These are phyloP conservation scores for Bipolaris zeicola DNA, from an alignment of 2,329 filamentous ascomycete genomes.

Conservation along the genomic window DNA sequence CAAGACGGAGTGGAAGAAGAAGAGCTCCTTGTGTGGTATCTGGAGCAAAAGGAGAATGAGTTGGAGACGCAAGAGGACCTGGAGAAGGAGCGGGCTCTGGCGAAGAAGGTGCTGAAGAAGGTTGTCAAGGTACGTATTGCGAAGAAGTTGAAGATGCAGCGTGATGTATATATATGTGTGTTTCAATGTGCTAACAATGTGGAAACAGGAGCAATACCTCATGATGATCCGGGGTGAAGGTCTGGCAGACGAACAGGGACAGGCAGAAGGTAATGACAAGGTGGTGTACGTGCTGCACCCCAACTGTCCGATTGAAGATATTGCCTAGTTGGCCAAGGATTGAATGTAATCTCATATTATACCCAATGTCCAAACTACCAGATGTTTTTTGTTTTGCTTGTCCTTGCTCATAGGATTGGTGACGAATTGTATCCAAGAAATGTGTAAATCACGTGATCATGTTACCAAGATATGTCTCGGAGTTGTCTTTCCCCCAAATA, in stretches of 20 bases:
- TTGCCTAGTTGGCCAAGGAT: slow-evolving; percentile 19
- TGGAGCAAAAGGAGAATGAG: slow-evolving; percentile 87
- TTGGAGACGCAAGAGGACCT: slow-evolving; percentile 81
- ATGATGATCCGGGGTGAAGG: slow-evolving; percentile 78
- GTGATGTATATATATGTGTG: neutral
- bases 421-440: neutral
- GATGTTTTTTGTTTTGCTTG: neutral
- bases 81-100: slow-evolving; percentile 73
- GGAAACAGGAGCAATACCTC: slow-evolving; percentile 61
- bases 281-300: slow-evolving; percentile 90
- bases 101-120: slow-evolving; percentile 85
- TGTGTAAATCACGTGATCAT: neutral
- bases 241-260: slow-evolving; percentile 76
- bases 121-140: slow-evolving; percentile 81
- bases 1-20: slow-evolving; percentile 87
- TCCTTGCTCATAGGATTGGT: neutral
- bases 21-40: slow-evolving; percentile 83
- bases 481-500: neutral
- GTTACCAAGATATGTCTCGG: neutral
- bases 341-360: neutral
- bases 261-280: slow-evolving; percentile 54
- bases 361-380: neutral
- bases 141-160: neutral
- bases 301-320: slow-evolving; percentile 81
- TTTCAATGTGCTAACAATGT: slow-evolving; percentile 21